Evolutionary conservation across 140 eudicot species (phyloP).

Genomic region (Bidens hawaiensis): DNA sequence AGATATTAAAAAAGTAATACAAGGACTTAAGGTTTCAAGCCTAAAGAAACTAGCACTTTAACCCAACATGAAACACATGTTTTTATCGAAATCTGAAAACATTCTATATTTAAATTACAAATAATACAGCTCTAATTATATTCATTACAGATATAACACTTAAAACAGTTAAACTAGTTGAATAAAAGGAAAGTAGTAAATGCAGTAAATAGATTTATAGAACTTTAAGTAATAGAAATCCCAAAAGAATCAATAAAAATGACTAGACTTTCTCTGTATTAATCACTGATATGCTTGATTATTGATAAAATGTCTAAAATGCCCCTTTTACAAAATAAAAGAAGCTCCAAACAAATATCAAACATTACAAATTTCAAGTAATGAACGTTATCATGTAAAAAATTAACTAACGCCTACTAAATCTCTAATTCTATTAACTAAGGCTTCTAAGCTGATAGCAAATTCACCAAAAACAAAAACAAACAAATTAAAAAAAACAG

Average conservation of each 20-base stretch:
- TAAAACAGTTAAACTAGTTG: not conserved
- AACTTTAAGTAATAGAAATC: not conserved
- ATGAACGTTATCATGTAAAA: not conserved
- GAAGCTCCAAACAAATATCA: not conserved
- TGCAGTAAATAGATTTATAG: not conserved
- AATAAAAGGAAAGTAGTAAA: not conserved
- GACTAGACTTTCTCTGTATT: not conserved
- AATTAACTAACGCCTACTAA: not conserved
- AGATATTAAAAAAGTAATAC: not conserved
- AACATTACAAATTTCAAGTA: not conserved
- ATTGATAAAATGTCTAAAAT: not conserved
- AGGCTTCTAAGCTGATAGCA: not conserved
- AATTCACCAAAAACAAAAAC: not conserved
- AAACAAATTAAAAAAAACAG: not conserved
- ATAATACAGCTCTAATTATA: not conserved
- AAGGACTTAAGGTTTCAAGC: not conserved
- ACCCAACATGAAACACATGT: not conserved
- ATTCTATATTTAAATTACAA: not conserved
- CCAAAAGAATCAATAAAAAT: not conserved
- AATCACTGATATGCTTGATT: not conserved
- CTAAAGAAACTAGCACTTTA: not conserved
- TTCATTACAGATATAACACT: not conserved
- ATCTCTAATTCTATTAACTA: not conserved
- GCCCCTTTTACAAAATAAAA: not conserved
- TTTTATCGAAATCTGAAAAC: not conserved